Evolutionary conservation across 352 stramenopile genomes (phyloP), one percentile per base, ranked within the genome.

Genomic region (Pythium myriotylum): DNA sequence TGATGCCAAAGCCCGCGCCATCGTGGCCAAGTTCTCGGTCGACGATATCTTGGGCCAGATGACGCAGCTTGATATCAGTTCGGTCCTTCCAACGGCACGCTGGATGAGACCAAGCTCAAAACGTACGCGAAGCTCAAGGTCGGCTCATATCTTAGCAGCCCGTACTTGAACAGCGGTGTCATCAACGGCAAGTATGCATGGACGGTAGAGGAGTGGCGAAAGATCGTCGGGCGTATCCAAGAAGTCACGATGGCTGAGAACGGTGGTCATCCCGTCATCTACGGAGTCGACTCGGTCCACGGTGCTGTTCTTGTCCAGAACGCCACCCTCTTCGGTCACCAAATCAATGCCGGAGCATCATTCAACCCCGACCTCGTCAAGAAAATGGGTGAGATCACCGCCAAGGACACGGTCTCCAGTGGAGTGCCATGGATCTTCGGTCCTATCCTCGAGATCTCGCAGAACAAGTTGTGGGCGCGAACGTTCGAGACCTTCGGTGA

Each of bases 271-370:
- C n/a, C n/a, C n/a, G n/a, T n/a, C n/a, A n/a, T n/a, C n/a, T n/a
- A n/a, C n/a, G n/a, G n/a, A n/a, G n/a, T n/a, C n/a, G n/a, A n/a
- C n/a, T n/a, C n/a, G n/a, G n/a, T n/a, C n/a, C n/a, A n/a, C n/a
- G 91, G 91, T n/a, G 89, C 86, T 5, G 94, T 88, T 54, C 96
- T 95, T 68, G 72, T 97, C 26, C 55, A 67, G 46, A 84, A 80
- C 20, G 80, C 90, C 1, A 74, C 86, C 8, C 65, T 97, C 17
- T 93, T 95, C 41, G 84, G 80, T 0, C 89, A 97, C n/a, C n/a
- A n/a, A n/a, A n/a, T n/a, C n/a, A n/a, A n/a, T n/a, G n/a, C n/a
- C n/a, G n/a, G n/a, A n/a, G n/a, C n/a, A n/a, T n/a, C n/a, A n/a
- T n/a, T n/a, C n/a, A n/a, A n/a, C n/a, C n/a, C n/a, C n/a, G n/a